Percentiles rank a stretch among this genome's conserved stretches.
phyloP scores from a whole-genome alignment of 495 filamentous ascomycete species.

The Neurospora hispaniola region DNA sequence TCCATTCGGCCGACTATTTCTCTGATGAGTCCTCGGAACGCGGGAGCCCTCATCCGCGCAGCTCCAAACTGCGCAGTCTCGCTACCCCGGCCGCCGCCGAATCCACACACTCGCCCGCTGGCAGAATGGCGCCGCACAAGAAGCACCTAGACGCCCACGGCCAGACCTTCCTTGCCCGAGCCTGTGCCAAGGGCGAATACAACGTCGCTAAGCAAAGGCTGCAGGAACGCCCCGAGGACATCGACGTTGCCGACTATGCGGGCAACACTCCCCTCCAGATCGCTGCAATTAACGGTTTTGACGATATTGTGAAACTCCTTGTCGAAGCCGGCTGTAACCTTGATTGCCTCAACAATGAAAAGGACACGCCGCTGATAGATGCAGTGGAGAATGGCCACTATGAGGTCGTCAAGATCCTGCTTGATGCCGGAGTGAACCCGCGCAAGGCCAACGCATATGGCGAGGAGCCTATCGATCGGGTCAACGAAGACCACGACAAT shows the following conservation, averaged over 20 bases:
- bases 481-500: constrained; percentile 57
- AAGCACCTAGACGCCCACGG: constrained; percentile 79
- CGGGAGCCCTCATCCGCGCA: constrained; percentile 58
- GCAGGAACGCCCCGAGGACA: constrained; percentile 68
- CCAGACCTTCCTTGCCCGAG: constrained; percentile 72
- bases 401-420: constrained; percentile 75
- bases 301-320: constrained; percentile 71
- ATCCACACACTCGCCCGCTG: constrained; percentile 48
- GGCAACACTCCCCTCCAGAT: constrained; percentile 91
- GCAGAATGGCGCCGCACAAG: constrained; percentile 57
- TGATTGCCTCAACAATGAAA: constrained; percentile 68
- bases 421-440: constrained; percentile 82
- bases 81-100: constrained; percentile 46
- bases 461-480: constrained; percentile 74
- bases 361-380: constrained; percentile 89
- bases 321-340: constrained; percentile 73
- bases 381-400: constrained; percentile 90
- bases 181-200: constrained; percentile 66
- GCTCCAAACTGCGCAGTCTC: constrained; percentile 53
- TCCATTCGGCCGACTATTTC: constrained; percentile 52
- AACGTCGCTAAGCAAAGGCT: constrained; percentile 58
- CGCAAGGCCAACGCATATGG: constrained; percentile 77
- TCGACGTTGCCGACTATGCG: constrained; percentile 85
- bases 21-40: constrained; percentile 67
- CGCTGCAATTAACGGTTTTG: constrained; percentile 71